Percentiles rank a stretch among this genome's conserved stretches.
Conservation (phyloP, 176 grass and related monocot species). For the Eragrostis curvula region DNA sequence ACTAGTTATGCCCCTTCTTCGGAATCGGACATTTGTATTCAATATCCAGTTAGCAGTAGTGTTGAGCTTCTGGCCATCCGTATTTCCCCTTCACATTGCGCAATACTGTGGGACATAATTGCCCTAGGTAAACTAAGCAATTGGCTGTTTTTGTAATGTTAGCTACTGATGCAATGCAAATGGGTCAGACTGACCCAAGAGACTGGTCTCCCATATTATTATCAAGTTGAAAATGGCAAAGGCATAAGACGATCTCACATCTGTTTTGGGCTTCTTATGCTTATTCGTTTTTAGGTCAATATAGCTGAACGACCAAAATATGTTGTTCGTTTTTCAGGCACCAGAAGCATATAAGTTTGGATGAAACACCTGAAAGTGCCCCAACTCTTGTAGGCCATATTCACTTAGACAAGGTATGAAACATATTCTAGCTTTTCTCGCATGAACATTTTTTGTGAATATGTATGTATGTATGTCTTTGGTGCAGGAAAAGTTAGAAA, state of each 20-base stretch:
- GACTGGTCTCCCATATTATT: too few species aligned
- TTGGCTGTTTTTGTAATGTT: neutral
- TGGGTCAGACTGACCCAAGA: neutral
- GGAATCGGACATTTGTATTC: neutral
- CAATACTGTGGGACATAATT: conserved; percentile 1
- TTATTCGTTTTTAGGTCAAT: too few species aligned
- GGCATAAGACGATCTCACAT: too few species aligned
- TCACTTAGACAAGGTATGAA: conserved; percentile 80
- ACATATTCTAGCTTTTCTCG: conserved; percentile 16
- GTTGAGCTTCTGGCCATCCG: neutral
- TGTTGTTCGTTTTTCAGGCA: conserved; percentile 58
- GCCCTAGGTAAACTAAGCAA: neutral
- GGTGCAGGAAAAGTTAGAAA: conserved; percentile 68
- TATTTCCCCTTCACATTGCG: conserved; percentile 9
- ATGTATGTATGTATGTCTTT: conserved; percentile 35
- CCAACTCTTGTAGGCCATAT: conserved; percentile 84
- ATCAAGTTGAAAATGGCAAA: too few species aligned
- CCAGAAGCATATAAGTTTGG: conserved; percentile 61
- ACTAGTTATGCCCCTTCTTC: neutral
- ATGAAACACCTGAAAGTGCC: conserved; percentile 54
- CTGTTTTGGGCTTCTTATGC: too few species aligned
- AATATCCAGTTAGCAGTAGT: conserved; percentile 4
- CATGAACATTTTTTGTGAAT: conserved; percentile 21
- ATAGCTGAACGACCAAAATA: neutral
- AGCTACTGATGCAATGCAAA: neutral